These are phyloP conservation scores for Amphichorda felina DNA, from an alignment of 2,329 filamentous ascomycete genomes.

Conservation along the genomic window DNA sequence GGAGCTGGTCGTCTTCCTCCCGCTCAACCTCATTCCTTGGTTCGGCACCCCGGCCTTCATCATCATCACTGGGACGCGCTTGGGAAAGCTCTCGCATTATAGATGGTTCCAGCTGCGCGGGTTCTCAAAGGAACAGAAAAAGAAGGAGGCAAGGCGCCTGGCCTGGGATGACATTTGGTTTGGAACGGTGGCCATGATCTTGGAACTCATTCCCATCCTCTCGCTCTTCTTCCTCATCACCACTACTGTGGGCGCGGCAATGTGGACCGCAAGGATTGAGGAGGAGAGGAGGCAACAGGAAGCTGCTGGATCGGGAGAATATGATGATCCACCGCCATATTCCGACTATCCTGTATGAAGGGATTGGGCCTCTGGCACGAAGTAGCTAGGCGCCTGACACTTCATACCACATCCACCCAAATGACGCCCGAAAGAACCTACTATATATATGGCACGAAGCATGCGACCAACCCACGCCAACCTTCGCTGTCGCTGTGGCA, in stretches of 20 bases:
- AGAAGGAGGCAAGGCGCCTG: slow-evolving; percentile 53
- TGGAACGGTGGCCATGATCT: slow-evolving; percentile 68
- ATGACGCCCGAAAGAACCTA: too few species aligned
- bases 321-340: slow-evolving; percentile 13
- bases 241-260: slow-evolving; percentile 68
- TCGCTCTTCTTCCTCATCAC: slow-evolving; percentile 95
- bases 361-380: too few species aligned
- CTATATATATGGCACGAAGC: too few species aligned
- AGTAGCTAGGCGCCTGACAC: too few species aligned
- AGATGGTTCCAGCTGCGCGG: slow-evolving; percentile 77
- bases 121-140: slow-evolving; percentile 61
- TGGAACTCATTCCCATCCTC: slow-evolving; percentile 80
- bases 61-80: slow-evolving; percentile 73
- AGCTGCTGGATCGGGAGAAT: slow-evolving; percentile 3
- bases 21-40: slow-evolving; percentile 79
- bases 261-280: slow-evolving; percentile 79
- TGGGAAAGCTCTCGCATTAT: slow-evolving; percentile 83
- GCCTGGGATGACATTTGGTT: slow-evolving; percentile 89
- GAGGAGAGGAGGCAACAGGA: slow-evolving; percentile 26
- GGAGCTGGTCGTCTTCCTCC: slow-evolving; percentile 68
- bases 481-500: too few species aligned
- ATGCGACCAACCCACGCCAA: too few species aligned
- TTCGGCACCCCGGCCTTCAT: slow-evolving; percentile 79
- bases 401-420: too few species aligned
- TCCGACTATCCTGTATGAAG: too few species aligned